These are phyloP conservation scores for Sporothrix mexicana DNA, from an alignment of 2,329 filamentous ascomycete genomes.

Conservation along the genomic window DNA sequence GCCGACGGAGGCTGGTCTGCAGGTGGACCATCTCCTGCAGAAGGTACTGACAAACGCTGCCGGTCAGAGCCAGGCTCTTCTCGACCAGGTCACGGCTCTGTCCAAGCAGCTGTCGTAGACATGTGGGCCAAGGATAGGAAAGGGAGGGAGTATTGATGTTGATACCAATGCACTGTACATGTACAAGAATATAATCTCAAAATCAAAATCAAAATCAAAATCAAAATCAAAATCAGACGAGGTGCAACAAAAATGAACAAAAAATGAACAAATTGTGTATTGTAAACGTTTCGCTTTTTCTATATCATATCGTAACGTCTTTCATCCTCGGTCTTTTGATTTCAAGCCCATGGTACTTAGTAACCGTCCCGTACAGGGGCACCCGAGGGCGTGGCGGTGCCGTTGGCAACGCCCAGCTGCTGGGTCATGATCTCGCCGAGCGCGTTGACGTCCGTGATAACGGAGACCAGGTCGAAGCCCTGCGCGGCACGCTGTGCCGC, in stretches of 20 bases:
- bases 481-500: conserved; percentile 45
- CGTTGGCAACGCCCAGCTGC: conserved; percentile 44
- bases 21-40: conserved; percentile 61
- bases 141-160: neutral
- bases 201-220: neutral
- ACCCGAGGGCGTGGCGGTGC: conserved; percentile 28
- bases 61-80: conserved; percentile 54
- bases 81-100: conserved; percentile 58
- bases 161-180: neutral
- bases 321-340: neutral
- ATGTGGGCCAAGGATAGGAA: neutral
- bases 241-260: neutral
- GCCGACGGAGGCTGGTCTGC: conserved; percentile 56
- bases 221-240: neutral
- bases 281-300: neutral
- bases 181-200: neutral
- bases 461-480: conserved; percentile 50
- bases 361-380: conserved; percentile 31
- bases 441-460: conserved; percentile 47
- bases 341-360: conserved; percentile 29
- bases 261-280: conserved; percentile 21
- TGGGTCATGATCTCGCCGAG: conserved; percentile 45
- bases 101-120: conserved; percentile 40
- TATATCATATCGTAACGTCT: neutral
- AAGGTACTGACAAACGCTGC: conserved; percentile 64